Conservation (phyloP, 345 rosid species). For the Conringia planisiliqua region DNA sequence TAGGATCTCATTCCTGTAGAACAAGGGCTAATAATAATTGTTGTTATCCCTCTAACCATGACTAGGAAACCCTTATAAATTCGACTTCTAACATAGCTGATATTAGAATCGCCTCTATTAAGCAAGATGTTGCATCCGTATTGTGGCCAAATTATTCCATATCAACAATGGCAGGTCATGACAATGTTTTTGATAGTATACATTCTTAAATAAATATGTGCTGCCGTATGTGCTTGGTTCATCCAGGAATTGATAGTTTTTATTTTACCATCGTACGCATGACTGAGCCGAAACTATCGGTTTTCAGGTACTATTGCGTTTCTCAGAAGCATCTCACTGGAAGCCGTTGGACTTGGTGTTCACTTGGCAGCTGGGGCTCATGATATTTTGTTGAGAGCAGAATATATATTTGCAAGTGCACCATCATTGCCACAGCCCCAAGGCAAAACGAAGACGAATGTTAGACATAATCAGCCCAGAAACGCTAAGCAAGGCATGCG, state of each 20-base stretch:
- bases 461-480: slow-evolving; percentile 76
- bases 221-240: slow-evolving; percentile 1
- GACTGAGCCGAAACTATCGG: background rate
- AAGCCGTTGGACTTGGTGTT: slow-evolving; percentile 92
- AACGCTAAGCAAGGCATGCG: slow-evolving; percentile 84
- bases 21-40: background rate
- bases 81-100: background rate
- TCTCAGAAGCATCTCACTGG: slow-evolving; percentile 86
- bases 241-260: background rate
- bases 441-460: slow-evolving; percentile 49
- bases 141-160: background rate
- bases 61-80: background rate
- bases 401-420: slow-evolving; percentile 57
- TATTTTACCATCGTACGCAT: background rate
- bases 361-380: slow-evolving; percentile 93
- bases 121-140: slow-evolving; percentile 1
- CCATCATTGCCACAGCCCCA: slow-evolving; percentile 49
- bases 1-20: background rate
- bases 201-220: background rate
- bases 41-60: background rate
- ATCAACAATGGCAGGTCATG: slow-evolving; percentile 5
- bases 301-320: slow-evolving; percentile 83
- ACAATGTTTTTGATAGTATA: background rate
- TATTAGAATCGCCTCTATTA: background rate
- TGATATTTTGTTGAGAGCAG: slow-evolving; percentile 76